A percentile compares a stretch with the other conserved stretches of the same genome.
Evolutionary conservation across 164 flowering plant species (phyloP).

Genomic region (Umbilicus rupestris): DNA sequence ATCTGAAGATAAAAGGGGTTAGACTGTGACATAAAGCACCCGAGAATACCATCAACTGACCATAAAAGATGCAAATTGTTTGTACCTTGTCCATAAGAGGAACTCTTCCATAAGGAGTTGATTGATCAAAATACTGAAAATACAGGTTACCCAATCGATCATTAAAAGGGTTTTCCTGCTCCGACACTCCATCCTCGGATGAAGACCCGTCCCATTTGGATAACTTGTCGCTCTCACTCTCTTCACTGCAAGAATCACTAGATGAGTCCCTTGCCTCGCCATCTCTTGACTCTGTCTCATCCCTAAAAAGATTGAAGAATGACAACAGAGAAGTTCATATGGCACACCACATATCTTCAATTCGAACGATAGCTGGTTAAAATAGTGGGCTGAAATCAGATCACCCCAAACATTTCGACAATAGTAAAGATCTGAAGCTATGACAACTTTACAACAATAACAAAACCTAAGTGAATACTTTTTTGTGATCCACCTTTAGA

Average conservation of each 20-base stretch:
- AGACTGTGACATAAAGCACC: background rate
- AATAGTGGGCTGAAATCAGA: background rate
- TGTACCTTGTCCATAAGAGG: slow-evolving; percentile 2
- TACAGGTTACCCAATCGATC: slow-evolving; percentile 2
- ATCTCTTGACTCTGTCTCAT: slow-evolving; percentile 10
- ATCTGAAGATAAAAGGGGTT: background rate
- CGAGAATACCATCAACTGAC: too few species aligned
- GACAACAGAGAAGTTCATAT: background rate
- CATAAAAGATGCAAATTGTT: background rate
- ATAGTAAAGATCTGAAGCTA: background rate
- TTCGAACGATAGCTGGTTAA: background rate
- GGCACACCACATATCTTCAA: background rate
- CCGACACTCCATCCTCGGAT: slow-evolving; percentile 1
- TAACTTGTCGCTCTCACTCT: slow-evolving; percentile 8
- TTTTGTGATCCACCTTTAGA: too few species aligned
- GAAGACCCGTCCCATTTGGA: slow-evolving; percentile 9
- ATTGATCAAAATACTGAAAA: slow-evolving; percentile 4
- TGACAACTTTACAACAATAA: too few species aligned
- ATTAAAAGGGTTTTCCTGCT: background rate
- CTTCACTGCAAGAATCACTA: slow-evolving; percentile 11
- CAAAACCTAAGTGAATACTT: too few species aligned
- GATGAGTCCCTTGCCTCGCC: slow-evolving; percentile 5
- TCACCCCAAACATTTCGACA: background rate
- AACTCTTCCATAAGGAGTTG: slow-evolving; percentile 6
- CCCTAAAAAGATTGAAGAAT: background rate